A percentile compares a stretch with the other conserved stretches of the same genome.
These are phyloP conservation scores for Chloridella minuta DNA, from an alignment of 352 stramenopile genomes.

Conservation along the genomic window DNA sequence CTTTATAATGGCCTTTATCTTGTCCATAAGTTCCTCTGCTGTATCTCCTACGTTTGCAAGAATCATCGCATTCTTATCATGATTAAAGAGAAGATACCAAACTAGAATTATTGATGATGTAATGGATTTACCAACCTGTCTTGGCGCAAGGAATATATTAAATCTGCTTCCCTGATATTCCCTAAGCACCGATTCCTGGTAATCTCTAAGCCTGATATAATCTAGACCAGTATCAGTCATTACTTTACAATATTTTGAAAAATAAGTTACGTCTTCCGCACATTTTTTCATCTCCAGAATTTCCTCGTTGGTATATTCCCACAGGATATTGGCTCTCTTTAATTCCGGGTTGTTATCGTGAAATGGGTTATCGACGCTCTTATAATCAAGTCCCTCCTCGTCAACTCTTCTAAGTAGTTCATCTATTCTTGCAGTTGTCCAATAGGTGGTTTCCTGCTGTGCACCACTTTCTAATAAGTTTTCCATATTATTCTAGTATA, in stretches of 20 bases:
- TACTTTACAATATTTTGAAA: background rate
- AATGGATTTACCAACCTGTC: background rate
- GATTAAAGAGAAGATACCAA: constrained; percentile 10
- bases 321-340: constrained; percentile 5
- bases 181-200: background rate
- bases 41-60: constrained; percentile 1
- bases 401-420: too few relatives aligned
- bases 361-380: background rate
- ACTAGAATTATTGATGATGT: background rate
- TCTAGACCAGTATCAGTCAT: constrained; percentile 10
- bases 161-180: background rate
- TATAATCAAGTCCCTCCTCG: too few relatives aligned
- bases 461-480: too few relatives aligned
- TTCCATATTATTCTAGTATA: too few relatives aligned
- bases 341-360: background rate
- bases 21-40: constrained; percentile 4
- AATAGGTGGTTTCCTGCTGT: too few relatives aligned
- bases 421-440: too few relatives aligned
- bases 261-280: background rate
- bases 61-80: background rate
- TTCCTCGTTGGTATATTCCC: constrained; percentile 6
- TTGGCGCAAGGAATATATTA: constrained; percentile 1
- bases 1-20: background rate
- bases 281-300: background rate
- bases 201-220: background rate